phyloP scores from a whole-genome alignment of 169 alveolate species.

The Plasmodium malariae region DNA sequence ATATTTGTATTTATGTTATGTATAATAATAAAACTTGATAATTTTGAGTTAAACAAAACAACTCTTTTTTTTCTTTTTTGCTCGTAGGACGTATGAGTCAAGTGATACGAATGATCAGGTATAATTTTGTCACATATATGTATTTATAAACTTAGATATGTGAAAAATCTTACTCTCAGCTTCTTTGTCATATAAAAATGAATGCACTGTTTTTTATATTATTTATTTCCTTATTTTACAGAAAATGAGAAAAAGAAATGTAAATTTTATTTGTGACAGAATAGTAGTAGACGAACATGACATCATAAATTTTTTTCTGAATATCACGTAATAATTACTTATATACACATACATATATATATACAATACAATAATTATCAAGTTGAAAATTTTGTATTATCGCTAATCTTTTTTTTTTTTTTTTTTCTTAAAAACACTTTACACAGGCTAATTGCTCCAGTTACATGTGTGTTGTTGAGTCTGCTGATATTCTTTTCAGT shows the following conservation, averaged over 20 bases:
- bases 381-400: not conserved
- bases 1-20: not conserved
- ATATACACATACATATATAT: not conserved
- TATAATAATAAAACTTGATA: not conserved
- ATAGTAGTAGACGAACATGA: conserved; percentile 68
- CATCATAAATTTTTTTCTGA: conserved; percentile 53
- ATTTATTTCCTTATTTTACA: not conserved
- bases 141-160: not conserved
- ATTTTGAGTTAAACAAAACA: too few species aligned
- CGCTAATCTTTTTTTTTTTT: too few species aligned
- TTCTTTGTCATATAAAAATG: too few species aligned
- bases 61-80: conserved; percentile 19
- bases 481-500: conserved; percentile 46
- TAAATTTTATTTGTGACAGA: conserved; percentile 57
- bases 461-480: conserved; percentile 65
- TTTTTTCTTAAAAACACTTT: conserved; percentile 16
- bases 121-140: not conserved
- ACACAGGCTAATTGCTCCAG: conserved; percentile 56
- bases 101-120: conserved; percentile 34
- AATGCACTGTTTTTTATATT: conserved; percentile 4
- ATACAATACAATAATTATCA: not conserved
- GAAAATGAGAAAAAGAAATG: conserved; percentile 56
- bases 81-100: not conserved
- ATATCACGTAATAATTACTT: conserved; percentile 49
- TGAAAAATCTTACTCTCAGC: too few species aligned